These are phyloP conservation scores for Artomyces pyxidatus DNA, from an alignment of 768 basidiomycete genomes.

Conservation along the genomic window DNA sequence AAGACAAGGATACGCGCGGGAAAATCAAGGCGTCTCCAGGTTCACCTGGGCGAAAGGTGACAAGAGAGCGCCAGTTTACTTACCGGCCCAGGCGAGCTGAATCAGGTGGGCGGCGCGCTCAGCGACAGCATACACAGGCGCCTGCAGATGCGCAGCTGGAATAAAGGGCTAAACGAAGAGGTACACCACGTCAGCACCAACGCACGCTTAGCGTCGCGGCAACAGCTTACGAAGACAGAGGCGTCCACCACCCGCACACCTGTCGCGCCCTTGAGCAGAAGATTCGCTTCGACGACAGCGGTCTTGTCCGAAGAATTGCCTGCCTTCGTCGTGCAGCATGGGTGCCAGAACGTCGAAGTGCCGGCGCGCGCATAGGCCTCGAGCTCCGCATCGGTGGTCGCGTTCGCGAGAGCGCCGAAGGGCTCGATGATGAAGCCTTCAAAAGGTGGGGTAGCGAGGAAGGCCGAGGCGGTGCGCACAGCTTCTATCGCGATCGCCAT, in stretches of 20 bases:
- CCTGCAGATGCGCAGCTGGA: neutral
- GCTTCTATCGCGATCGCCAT: slow-evolving; percentile 7
- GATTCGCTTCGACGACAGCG: slow-evolving; percentile 30
- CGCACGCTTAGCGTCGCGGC: neutral
- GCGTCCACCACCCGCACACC: slow-evolving; percentile 21
- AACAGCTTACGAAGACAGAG: slow-evolving; percentile 26
- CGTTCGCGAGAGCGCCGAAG: slow-evolving; percentile 14
- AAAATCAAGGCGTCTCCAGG: no score
- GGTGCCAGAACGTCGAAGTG: slow-evolving; percentile 22
- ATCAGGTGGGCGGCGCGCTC: neutral
- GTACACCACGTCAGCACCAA: neutral
- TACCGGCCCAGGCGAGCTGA: neutral
- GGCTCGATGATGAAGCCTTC: slow-evolving; percentile 1
- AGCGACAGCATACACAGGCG: neutral
- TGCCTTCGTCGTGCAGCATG: slow-evolving; percentile 29
- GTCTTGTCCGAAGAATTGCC: slow-evolving; percentile 19
- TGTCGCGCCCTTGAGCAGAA: slow-evolving; percentile 14
- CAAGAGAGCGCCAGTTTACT: neutral
- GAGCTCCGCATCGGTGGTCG: slow-evolving; percentile 23
- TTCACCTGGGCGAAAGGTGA: neutral
- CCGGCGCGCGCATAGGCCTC: slow-evolving; percentile 19
- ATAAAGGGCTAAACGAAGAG: neutral
- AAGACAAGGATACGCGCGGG: no score
- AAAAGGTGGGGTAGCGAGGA: slow-evolving; percentile 8
- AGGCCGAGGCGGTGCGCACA: slow-evolving; percentile 2